phyloP scores from a whole-genome alignment of 2,329 filamentous ascomycete genomes.

The Drechslera avenae region DNA sequence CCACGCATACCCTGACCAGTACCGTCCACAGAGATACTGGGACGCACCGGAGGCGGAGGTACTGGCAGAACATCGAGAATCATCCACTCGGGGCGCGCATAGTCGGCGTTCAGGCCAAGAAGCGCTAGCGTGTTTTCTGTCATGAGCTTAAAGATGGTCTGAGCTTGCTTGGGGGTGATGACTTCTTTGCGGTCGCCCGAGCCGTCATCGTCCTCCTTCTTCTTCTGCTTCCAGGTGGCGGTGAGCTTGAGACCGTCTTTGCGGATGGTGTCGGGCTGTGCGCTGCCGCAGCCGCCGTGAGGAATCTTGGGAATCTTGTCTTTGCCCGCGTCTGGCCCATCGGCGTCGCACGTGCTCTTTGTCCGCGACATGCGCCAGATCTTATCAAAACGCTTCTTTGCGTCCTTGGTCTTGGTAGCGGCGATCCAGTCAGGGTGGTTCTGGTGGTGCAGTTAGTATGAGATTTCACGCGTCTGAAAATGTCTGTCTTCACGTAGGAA shows the following conservation, averaged over 20 bases:
- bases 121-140: slow-evolving; percentile 78
- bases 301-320: slow-evolving; percentile 54
- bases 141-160: slow-evolving; percentile 86
- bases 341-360: slow-evolving; percentile 82
- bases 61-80: slow-evolving; percentile 93
- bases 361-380: slow-evolving; percentile 93
- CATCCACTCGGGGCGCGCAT: slow-evolving; percentile 98
- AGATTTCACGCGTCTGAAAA: slow-evolving; percentile 50
- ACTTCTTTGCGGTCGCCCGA: slow-evolving; percentile 71
- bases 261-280: slow-evolving; percentile 79
- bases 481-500: slow-evolving; percentile 61
- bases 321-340: slow-evolving; percentile 64
- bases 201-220: slow-evolving; percentile 76
- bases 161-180: slow-evolving; percentile 82
- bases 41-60: slow-evolving; percentile 91
- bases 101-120: slow-evolving; percentile 92
- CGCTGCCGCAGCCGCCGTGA: slow-evolving; percentile 93
- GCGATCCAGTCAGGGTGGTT: slow-evolving; percentile 81
- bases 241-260: slow-evolving; percentile 84
- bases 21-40: slow-evolving; percentile 96
- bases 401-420: slow-evolving; percentile 84
- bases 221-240: slow-evolving; percentile 72
- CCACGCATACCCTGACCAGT: slow-evolving; percentile 90
- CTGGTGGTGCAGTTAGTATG: slow-evolving; percentile 62
- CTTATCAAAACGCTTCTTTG: slow-evolving; percentile 89